Conservation (phyloP, 2,329 filamentous ascomycete species). For the Fulvia fulva region DNA sequence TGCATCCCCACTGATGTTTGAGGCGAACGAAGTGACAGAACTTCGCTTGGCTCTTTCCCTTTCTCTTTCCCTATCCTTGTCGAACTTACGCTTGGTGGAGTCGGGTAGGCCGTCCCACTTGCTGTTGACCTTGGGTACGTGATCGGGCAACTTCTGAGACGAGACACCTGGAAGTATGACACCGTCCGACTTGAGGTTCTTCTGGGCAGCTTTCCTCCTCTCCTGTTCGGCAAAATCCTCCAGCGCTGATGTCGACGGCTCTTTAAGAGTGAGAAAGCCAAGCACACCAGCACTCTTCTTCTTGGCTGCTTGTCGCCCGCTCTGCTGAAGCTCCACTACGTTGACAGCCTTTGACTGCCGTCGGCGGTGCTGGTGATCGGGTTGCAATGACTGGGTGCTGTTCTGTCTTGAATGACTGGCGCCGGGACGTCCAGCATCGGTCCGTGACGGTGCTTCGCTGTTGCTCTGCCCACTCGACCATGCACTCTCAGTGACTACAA, state of each 20-base stretch:
- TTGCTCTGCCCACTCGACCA: conserved; percentile 8
- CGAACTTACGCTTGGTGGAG: conserved; percentile 32
- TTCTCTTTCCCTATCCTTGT: conserved; percentile 2
- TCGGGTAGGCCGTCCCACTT: conserved; percentile 53
- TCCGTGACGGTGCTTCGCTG: conserved; percentile 1
- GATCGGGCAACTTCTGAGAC: conserved; percentile 44
- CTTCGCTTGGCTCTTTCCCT: conserved; percentile 4
- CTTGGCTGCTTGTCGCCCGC: conserved; percentile 19
- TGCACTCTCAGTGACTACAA: background rate
- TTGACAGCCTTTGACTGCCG: conserved; percentile 3
- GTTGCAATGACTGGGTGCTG: background rate
- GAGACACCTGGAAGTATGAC: conserved; percentile 38
- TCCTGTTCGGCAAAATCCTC: conserved; percentile 43
- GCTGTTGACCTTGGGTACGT: conserved; percentile 51
- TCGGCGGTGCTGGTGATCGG: background rate
- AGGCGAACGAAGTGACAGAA: conserved; percentile 1
- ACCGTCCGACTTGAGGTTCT: conserved; percentile 26
- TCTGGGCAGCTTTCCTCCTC: conserved; percentile 33
- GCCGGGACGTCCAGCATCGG: background rate
- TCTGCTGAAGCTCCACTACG: background rate
- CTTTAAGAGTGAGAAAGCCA: conserved; percentile 47
- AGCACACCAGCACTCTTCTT: conserved; percentile 39
- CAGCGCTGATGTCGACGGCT: conserved; percentile 46
- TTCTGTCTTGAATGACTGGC: background rate
- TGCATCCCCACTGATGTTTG: background rate